phyloP scores from a whole-genome alignment of 2,329 filamentous ascomycete genomes.

The Talaromyces rugulosus region DNA sequence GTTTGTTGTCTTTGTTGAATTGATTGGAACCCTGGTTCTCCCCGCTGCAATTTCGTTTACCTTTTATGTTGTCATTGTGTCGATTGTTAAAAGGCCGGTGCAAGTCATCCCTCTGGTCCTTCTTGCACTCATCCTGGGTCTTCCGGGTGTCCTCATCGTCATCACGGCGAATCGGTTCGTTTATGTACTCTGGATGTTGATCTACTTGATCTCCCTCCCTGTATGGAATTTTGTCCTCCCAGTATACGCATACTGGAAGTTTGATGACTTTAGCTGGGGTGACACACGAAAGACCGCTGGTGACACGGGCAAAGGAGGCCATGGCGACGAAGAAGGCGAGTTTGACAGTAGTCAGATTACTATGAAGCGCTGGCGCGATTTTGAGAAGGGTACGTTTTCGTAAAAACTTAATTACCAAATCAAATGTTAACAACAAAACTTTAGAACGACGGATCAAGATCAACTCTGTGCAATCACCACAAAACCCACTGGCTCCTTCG shows the following conservation, averaged over 20 bases:
- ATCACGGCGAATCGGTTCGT: constrained; percentile 88
- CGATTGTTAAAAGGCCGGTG: constrained; percentile 70
- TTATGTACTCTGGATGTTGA: constrained; percentile 94
- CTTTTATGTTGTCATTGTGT: constrained; percentile 87
- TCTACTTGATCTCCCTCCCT: constrained; percentile 88
- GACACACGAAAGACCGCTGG: constrained; percentile 94
- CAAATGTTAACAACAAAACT: background rate
- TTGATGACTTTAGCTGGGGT: constrained; percentile 99
- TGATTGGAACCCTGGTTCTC: constrained; percentile 89
- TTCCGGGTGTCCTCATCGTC: constrained; percentile 86
- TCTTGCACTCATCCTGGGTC: constrained; percentile 83
- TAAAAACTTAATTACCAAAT: background rate
- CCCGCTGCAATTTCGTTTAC: constrained; percentile 97
- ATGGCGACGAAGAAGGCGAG: constrained; percentile 80
- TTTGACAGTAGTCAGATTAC: constrained; percentile 99
- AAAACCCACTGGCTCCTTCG: constrained; percentile 15
- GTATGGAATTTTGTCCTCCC: constrained; percentile 98
- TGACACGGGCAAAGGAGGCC: constrained; percentile 81
- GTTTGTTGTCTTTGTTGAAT: constrained; percentile 93
- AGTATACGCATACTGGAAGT: constrained; percentile 97
- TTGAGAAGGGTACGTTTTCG: constrained; percentile 64
- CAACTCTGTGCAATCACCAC: constrained; percentile 20
- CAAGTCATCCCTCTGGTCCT: constrained; percentile 90
- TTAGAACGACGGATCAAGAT: constrained; percentile 36
- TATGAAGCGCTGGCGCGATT: constrained; percentile 98